Base-by-base conservation (phyloP, 2,329 filamentous ascomycete species). In the Venturia asperata region DNA sequence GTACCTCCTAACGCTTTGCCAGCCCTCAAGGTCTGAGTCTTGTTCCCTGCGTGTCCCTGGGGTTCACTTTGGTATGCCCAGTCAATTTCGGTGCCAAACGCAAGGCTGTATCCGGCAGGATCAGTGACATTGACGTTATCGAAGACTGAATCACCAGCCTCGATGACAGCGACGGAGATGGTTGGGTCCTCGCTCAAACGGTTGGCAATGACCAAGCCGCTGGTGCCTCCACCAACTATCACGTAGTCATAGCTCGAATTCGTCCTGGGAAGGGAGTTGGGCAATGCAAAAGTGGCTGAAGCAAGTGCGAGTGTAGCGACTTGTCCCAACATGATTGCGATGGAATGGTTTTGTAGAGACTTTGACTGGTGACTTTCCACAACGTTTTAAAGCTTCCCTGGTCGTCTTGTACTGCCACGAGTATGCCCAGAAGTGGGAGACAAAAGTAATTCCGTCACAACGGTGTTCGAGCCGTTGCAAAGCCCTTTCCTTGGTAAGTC, bases 191-290 rank as follows among this genome's bases (percentile, higher is more conserved):
- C 63, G 21, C 49, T 43, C 21, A 65, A 42, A 27, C 63, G 49
- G 10, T 52, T 42, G 6, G 63, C 63, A 1, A 65, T 24, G 15
- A 47, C 60, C 63, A 71, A 21, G 65, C 67, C 69, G 58, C n/a
- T 47, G 64, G 66, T 66, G 41, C 65, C 67, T 13, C 56, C 56
- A 11, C 56, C 56, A 17, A 39, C 39, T 13, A 61, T 39, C 5
- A 42, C 27, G 21, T 61, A 61, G 13, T 61, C 56, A 42, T 39
- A 61, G 13, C 19, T 39, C 3, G 56, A 39, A 5, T 9, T 39
- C 24, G 56, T 19, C 3, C 13, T 27, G 21, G 47, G 47, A 27
- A 52, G 21, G 11, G 47, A 15, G 1, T 15, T 27, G 10, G 47
- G 47, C 5, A 27, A 27, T 9, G 47, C 47, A 21, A 52, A 52